phyloP scores from a whole-genome alignment of 2,329 filamentous ascomycete genomes.

The Claviceps sp. region DNA sequence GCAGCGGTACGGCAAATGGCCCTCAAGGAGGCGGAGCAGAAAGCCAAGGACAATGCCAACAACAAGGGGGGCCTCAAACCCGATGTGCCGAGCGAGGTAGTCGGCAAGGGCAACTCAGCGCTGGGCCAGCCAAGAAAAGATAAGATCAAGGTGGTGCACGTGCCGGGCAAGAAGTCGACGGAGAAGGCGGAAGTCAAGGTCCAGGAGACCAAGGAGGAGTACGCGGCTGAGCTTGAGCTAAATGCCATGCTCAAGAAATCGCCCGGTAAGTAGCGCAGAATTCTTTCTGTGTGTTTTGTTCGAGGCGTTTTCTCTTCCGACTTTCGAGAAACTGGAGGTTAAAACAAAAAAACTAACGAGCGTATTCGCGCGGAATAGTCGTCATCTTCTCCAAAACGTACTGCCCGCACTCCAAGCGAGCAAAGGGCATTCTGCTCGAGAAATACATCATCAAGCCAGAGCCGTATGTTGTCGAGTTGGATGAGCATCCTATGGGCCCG shows the following conservation, averaged over 20 bases:
- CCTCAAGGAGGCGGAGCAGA: constrained; percentile 54
- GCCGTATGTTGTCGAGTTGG: constrained; percentile 83
- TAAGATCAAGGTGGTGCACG: constrained; percentile 12
- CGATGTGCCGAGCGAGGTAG: constrained; percentile 41
- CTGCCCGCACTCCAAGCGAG: constrained; percentile 73
- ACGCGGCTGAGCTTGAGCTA: constrained; percentile 56
- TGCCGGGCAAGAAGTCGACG: constrained; percentile 1
- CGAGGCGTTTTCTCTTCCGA: no score
- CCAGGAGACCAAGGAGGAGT: constrained; percentile 42
- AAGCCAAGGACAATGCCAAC: constrained; percentile 50
- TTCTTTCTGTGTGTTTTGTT: not conserved
- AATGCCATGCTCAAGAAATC: constrained; percentile 70
- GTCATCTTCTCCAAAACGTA: constrained; percentile 95
- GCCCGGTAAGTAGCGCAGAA: constrained; percentile 47
- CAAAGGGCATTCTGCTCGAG: constrained; percentile 73
- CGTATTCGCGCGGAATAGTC: constrained; percentile 36
- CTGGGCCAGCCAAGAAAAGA: constrained; percentile 30
- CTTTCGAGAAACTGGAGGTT: no score
- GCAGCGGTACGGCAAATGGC: constrained; percentile 42
- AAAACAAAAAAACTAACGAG: no score
- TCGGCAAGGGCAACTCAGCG: constrained; percentile 46
- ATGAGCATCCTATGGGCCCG: constrained; percentile 62
- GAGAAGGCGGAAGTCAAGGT: constrained; percentile 12
- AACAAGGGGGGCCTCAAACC: constrained; percentile 30
- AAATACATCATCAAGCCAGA: constrained; percentile 71